Percentiles rank a stretch among this genome's conserved stretches.
phyloP scores from a whole-genome alignment of 805 yeast species.

The Barnettozyma pratensis region DNA sequence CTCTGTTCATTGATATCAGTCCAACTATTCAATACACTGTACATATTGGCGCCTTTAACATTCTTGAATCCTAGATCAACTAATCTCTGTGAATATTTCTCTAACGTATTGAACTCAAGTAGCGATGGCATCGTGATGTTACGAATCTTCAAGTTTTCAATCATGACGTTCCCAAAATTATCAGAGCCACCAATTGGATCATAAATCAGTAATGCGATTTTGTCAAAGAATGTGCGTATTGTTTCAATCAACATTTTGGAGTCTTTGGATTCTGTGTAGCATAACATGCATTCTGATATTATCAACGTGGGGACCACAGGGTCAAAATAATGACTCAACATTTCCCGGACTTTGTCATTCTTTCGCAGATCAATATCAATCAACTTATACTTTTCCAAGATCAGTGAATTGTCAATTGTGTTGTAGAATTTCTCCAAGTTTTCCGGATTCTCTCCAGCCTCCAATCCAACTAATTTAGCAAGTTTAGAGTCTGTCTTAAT shows the following conservation, averaged over 20 bases:
- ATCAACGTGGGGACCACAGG: conserved; percentile 39
- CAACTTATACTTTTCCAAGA: conserved; percentile 22
- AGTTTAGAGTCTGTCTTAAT: conserved; percentile 12
- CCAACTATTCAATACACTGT: conserved; percentile 30
- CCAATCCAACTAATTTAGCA: conserved; percentile 10
- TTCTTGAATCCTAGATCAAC: conserved; percentile 9
- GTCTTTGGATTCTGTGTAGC: conserved; percentile 42
- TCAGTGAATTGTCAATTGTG: conserved; percentile 25
- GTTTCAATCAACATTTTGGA: conserved; percentile 34
- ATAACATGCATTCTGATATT: conserved; percentile 54
- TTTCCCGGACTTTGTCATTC: conserved; percentile 20
- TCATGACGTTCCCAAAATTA: conserved; percentile 51
- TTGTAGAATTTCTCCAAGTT: conserved; percentile 9
- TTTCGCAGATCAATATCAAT: conserved; percentile 32
- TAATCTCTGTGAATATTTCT: conserved; percentile 19
- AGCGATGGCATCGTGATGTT: conserved; percentile 38
- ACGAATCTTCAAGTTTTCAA: conserved; percentile 40
- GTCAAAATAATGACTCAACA: conserved; percentile 20
- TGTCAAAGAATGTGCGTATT: conserved; percentile 24
- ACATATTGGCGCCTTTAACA: conserved; percentile 26
- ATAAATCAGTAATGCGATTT: conserved; percentile 36
- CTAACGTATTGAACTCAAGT: conserved; percentile 33
- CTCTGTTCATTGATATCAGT: conserved; percentile 30
- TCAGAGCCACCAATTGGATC: conserved; percentile 56
- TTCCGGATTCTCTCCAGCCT: background rate